phyloP scores from a whole-genome alignment of 305 asterid species.

The Solanum hybrid region DNA sequence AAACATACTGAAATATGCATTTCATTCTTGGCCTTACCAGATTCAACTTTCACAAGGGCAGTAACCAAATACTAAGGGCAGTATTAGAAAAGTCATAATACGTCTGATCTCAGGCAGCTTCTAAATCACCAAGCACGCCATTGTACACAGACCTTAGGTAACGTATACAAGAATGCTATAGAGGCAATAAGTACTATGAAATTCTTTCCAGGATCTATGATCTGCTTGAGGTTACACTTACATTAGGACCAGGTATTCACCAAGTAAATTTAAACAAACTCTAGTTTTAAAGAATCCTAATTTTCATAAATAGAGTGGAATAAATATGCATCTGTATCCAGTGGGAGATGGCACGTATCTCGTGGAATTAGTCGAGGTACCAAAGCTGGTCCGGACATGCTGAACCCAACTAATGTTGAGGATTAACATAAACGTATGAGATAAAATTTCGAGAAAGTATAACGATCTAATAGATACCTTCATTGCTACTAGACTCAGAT shows the following conservation, averaged over 20 bases:
- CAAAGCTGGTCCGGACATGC: background rate
- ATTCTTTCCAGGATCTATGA: background rate
- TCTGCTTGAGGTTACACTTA: background rate
- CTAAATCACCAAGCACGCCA: background rate
- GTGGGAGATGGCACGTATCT: background rate
- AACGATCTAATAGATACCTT: conserved; percentile 26
- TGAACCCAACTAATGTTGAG: background rate
- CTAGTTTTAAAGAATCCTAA: background rate
- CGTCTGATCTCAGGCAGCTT: background rate
- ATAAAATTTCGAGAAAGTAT: background rate
- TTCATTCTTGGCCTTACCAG: background rate
- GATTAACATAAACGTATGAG: background rate
- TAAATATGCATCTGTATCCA: background rate
- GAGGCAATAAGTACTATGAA: background rate
- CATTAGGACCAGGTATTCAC: background rate
- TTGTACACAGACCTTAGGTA: background rate
- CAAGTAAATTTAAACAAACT: background rate
- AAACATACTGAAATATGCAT: background rate
- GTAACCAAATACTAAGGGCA: background rate
- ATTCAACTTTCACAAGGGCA: background rate
- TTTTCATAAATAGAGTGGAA: background rate
- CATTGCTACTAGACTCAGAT: conserved; percentile 29
- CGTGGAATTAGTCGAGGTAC: background rate
- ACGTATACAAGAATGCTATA: background rate
- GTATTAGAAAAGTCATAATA: background rate